Conservation (phyloP, 1,139 yeast genomes). For the Diutina pseudorugosa region DNA sequence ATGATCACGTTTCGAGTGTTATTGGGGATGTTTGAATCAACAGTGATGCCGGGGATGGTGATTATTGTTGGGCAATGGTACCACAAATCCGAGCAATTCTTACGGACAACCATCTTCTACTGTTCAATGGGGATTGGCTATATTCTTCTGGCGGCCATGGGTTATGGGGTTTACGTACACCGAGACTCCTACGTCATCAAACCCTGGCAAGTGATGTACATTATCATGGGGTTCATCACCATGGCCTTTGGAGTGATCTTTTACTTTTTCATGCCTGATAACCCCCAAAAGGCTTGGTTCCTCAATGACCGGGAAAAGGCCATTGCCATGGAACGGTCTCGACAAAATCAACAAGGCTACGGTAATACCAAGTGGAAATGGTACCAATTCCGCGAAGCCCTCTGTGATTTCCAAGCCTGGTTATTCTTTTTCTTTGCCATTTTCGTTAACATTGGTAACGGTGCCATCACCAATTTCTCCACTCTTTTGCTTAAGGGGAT, state of each 20-base stretch:
- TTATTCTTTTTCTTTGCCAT: conserved; percentile 22
- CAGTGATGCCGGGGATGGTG: conserved; percentile 16
- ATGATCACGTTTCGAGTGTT: conserved; percentile 23
- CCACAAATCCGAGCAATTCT: conserved; percentile 11
- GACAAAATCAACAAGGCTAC: conserved; percentile 9
- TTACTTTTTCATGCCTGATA: conserved; percentile 36
- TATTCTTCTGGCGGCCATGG: conserved; percentile 36
- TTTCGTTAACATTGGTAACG: conserved; percentile 36
- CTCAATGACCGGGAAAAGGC: conserved; percentile 7
- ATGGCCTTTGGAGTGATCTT: conserved; percentile 30
- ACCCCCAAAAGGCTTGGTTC: conserved; percentile 39
- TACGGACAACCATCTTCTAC: conserved; percentile 17
- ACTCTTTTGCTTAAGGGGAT: conserved; percentile 32
- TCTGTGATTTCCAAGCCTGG: conserved; percentile 29
- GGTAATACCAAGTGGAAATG: conserved; percentile 6
- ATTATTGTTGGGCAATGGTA: conserved; percentile 17
- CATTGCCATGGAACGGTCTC: conserved; percentile 8
- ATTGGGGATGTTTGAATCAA: conserved; percentile 18
- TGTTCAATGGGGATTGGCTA: conserved; percentile 40
- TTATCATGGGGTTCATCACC: conserved; percentile 36
- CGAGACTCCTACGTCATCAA: conserved; percentile 20
- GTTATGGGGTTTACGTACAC: conserved; percentile 31
- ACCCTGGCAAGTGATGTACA: conserved; percentile 36
- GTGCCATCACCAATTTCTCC: conserved; percentile 39
- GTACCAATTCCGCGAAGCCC: conserved; percentile 44